phyloP scores from a whole-genome alignment of 164 flowering plant species.

The Magnolia changhungtana region DNA sequence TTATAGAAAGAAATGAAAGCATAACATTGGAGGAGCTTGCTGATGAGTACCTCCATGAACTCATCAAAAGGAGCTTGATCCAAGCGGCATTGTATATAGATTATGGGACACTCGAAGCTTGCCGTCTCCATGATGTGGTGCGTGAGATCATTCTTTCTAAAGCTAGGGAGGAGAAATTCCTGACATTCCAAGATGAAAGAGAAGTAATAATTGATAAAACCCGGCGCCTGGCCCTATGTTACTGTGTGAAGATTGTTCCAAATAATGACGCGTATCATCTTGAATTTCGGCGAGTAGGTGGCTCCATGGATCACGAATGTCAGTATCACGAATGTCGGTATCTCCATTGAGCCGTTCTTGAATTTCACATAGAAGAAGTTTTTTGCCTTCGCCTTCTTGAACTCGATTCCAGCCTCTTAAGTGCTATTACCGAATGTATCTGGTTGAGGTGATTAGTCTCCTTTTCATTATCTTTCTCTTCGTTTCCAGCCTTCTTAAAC shows the following conservation, averaged over 20 bases:
- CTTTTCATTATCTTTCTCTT: background rate
- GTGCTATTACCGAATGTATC: slow-evolving; percentile 1
- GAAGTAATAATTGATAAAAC: background rate
- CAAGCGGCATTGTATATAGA: slow-evolving; percentile 1
- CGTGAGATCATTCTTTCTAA: slow-evolving; percentile 5
- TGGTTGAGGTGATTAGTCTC: background rate
- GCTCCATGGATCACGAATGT: background rate
- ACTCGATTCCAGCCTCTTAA: slow-evolving; percentile 8
- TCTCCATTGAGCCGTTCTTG: background rate
- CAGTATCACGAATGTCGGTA: slow-evolving; percentile 5
- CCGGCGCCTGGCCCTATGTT: slow-evolving; percentile 26
- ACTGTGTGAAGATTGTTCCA: slow-evolving; percentile 8
- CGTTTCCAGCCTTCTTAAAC: background rate
- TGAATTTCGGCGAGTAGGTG: background rate
- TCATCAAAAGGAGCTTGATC: slow-evolving; percentile 8
- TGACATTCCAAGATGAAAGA: too few relatives aligned
- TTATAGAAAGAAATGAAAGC: background rate
- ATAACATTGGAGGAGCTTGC: slow-evolving; percentile 12
- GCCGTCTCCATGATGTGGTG: too few relatives aligned
- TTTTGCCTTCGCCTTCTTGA: background rate
- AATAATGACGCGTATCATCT: slow-evolving; percentile 3
- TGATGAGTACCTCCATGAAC: slow-evolving; percentile 9
- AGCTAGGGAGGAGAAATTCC: slow-evolving; percentile 9
- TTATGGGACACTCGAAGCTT: background rate
- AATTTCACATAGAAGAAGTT: background rate